Base-by-base conservation (phyloP, 352 stramenopile genomes). In the Aphanomyces euteiches region DNA sequence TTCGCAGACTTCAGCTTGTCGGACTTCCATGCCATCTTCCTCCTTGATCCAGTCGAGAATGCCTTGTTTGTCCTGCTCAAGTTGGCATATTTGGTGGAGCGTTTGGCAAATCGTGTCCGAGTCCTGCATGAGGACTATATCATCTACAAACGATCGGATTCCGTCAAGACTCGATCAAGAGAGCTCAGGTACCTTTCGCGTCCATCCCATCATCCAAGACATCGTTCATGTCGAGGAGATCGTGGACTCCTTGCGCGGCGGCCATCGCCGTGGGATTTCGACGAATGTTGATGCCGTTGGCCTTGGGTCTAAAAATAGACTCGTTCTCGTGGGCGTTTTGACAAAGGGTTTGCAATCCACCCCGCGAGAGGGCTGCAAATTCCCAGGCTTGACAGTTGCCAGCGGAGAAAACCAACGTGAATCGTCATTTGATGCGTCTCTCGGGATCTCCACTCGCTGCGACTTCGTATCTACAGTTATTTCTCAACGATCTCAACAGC, bases 61-160 rank as follows among this genome's bases (percentile, higher is more conserved):
- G 10, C 19, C 21, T 37, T 64, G 37, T 39, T 60, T 12, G 38
- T 69, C 43, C 54, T 70, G 45, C 28, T 70, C 64, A 28, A 64
- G 50, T 39, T 63, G 45, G 64, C 64, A 70, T 12, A 70, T 70
- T 36, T 70, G 64, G 36, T 56, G 43, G 15, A 70, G n/a, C n/a
- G 64, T 64, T 15, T 70, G 7, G 47, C 64, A 64, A 10, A 70
- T 38, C n/a, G 47, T 64, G 8, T 63, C 64, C 12, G 50, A 34
- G 21, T 70, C 64, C 7, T 45, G 40, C 47, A 70, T 64, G 28
- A 70, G 28, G 15, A 67, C 59, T 67, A 41, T 28, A 70, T 63
- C 47, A 67, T 67, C 60, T 28, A 28, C 28, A 28, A 28, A 28
- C 48, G 34, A 6, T 17, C 58, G 15, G 43, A 34, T 59, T 39